A percentile compares a stretch with the other conserved stretches of the same genome.
Conservation (phyloP, 2,329 filamentous ascomycete species). For the Cladosporium sphaerospermum region DNA sequence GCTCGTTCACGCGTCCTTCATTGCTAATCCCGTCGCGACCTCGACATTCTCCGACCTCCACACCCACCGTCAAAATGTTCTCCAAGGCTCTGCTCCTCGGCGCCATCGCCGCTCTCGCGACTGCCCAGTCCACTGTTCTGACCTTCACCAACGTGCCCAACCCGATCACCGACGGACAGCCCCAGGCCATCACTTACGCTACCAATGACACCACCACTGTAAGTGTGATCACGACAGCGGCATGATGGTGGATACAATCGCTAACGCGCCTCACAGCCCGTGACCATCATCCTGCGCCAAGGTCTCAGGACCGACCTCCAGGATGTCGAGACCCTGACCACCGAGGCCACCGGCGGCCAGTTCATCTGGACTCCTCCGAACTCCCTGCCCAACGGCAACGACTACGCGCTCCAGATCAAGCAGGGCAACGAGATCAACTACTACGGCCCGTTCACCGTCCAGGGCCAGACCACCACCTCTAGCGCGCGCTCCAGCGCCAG, state of each 20-base stretch:
- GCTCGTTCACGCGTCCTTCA: constrained; percentile 5
- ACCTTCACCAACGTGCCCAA: constrained; percentile 49
- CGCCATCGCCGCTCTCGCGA: constrained; percentile 40
- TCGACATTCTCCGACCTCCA: background rate
- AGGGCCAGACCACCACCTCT: constrained; percentile 23
- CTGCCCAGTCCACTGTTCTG: constrained; percentile 42
- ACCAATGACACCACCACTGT: constrained; percentile 21
- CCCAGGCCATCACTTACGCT: constrained; percentile 22
- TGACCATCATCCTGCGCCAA: constrained; percentile 52
- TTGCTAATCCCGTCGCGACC: background rate
- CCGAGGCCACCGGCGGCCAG: constrained; percentile 16
- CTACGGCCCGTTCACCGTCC: constrained; percentile 45
- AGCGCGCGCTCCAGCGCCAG: constrained; percentile 25
- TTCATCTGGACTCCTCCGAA: constrained; percentile 46
- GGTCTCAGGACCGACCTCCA: constrained; percentile 46
- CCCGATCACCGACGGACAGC: constrained; percentile 43
- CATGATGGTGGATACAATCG: background rate
- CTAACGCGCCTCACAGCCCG: constrained; percentile 33
- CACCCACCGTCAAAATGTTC: constrained; percentile 41
- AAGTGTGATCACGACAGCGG: background rate
- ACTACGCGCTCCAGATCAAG: constrained; percentile 56
- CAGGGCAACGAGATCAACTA: constrained; percentile 52
- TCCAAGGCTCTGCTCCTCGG: constrained; percentile 42
- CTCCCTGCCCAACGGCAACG: constrained; percentile 36
- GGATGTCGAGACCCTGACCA: constrained; percentile 37